Evolutionary conservation across 139 green algal species (phyloP), one percentile per base, ranked within the genome.

Genomic region (Closterium sp.): DNA sequence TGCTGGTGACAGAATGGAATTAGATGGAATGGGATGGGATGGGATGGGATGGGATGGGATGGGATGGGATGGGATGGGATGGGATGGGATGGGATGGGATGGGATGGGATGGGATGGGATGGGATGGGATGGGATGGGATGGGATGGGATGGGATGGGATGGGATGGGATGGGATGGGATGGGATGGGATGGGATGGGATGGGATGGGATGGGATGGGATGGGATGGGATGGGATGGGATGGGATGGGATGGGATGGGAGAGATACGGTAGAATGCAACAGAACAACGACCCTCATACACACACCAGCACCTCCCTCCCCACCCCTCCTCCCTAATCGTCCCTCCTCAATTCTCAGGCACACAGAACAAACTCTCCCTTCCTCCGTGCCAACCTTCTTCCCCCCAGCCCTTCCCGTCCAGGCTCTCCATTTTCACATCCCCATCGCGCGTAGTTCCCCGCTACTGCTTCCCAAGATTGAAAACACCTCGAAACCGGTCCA

Each of bases 21-120:
- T 4, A 6, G 38, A 87, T 19, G 79, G 79, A 9, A 87, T 87
- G 79, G 79, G 79, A 87, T 87, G 79, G 79, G 6, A 87, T 19
- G 79, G 79, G 73, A 86, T 86, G 73, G 73, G 73, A 45, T 11
- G 32, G 2, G 32, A 38, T 38, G 38, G 9, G 38, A 45, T 45
- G 38, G 38, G 9, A 9, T 45, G 38, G 38, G 38, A 87, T 19
- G 79, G 79, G 79, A 87, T 87, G 79, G 79, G 79, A 87, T 87
- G 79, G 79, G 6, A 87, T 19, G 79, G 79, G 73, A 86, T 86
- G 73, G 73, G 73, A 86, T 86, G 73, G 73, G 73, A 86, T 86
- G 73, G 73, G 73, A 86, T 86, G 73, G 73, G 73, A 86, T 86
- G 73, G 73, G 73, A 86, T 86, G 73, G 73, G 73, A 86, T 86